Evolutionary conservation across 345 rosid species (phyloP).

Genomic region (Rhizophora apiculata): DNA sequence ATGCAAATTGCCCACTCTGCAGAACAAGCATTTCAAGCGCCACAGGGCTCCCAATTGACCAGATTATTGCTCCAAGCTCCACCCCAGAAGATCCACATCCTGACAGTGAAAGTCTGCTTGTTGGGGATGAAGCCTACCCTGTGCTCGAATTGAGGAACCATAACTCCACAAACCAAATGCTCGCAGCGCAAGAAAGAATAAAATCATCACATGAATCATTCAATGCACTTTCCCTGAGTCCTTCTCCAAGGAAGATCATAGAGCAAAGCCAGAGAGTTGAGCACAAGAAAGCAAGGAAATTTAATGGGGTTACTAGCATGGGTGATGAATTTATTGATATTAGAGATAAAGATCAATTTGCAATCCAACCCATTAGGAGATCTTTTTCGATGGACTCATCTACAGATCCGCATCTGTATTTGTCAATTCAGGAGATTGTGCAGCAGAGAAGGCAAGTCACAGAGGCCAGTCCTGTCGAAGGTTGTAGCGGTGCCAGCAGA

Average conservation of each 20-base stretch:
- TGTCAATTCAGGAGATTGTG: constrained; percentile 55
- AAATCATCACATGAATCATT: constrained; percentile 27
- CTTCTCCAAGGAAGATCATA: constrained; percentile 39
- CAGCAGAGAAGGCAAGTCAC: constrained; percentile 35
- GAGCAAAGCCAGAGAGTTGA: constrained; percentile 27
- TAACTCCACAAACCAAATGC: constrained; percentile 27
- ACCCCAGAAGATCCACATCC: constrained; percentile 44
- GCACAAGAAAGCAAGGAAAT: constrained; percentile 39
- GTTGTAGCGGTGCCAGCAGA: constrained; percentile 36
- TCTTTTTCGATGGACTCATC: constrained; percentile 91
- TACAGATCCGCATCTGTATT: constrained; percentile 50
- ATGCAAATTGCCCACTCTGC: constrained; percentile 84
- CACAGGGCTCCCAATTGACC: constrained; percentile 27
- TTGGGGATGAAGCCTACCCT: constrained; percentile 57
- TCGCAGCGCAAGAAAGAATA: constrained; percentile 42
- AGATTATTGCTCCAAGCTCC: constrained; percentile 44
- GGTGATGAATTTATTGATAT: constrained; percentile 78
- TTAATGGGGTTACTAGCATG: constrained; percentile 60
- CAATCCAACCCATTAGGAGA: constrained; percentile 66
- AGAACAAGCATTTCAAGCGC: constrained; percentile 61
- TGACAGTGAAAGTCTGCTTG: constrained; percentile 15
- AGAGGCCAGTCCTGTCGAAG: constrained; percentile 40
- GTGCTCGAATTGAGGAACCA: constrained; percentile 59
- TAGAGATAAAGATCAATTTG: constrained; percentile 54
- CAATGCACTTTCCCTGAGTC: constrained; percentile 23